Percentiles rank a stretch among this genome's conserved stretches.
Evolutionary conservation across 2,329 filamentous ascomycete species (phyloP).

Genomic region (Epichloe glyceriae): DNA sequence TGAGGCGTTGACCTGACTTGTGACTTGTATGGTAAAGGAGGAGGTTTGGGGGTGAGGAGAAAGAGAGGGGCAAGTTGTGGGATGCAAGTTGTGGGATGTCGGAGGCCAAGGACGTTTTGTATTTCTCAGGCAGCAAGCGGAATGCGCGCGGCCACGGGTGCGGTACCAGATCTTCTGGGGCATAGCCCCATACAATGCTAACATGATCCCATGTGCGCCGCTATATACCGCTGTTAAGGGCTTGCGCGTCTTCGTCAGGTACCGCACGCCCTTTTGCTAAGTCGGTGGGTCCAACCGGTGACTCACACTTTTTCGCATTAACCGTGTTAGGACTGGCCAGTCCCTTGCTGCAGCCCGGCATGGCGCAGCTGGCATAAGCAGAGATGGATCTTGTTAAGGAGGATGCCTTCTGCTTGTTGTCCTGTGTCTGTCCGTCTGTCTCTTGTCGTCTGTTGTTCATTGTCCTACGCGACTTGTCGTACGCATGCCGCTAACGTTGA

Average conservation of each 20-base stretch:
- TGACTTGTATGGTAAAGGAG: conserved; percentile 20
- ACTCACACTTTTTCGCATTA: conserved; percentile 21
- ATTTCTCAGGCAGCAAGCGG: conserved; percentile 33
- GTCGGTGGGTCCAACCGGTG: conserved; percentile 18
- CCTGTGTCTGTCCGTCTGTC: no score
- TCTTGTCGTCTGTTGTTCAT: background rate
- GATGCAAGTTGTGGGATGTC: conserved; percentile 8
- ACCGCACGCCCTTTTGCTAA: conserved; percentile 12
- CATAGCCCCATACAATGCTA: background rate
- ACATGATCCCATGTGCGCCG: background rate
- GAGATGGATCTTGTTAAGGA: no score
- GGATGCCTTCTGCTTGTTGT: background rate
- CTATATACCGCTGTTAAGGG: background rate
- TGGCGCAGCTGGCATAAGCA: background rate
- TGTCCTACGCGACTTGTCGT: background rate
- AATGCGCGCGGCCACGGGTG: conserved; percentile 5
- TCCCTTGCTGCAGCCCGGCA: background rate
- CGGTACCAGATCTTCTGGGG: conserved; percentile 7
- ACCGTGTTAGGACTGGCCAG: conserved; percentile 17
- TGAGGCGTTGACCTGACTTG: conserved; percentile 18
- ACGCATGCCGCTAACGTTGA: no score
- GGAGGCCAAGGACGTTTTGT: conserved; percentile 25
- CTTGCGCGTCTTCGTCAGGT: conserved; percentile 2
- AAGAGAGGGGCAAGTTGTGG: conserved; percentile 14
- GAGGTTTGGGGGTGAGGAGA: conserved; percentile 19